Conservation (phyloP, 169 alveolate genomes). For the Cryptosporidium xiaoi region DNA sequence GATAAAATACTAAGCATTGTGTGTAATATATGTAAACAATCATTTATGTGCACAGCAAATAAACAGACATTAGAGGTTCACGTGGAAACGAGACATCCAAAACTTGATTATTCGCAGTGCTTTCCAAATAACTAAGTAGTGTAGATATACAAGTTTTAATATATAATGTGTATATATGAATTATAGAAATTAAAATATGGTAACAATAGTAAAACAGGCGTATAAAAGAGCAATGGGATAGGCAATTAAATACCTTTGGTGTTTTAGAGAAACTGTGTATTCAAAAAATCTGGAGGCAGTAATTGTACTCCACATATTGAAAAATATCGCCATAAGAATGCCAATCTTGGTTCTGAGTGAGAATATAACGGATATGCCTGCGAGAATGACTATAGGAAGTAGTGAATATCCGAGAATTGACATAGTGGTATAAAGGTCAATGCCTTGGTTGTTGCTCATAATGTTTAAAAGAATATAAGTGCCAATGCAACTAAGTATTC, state of each 20-base stretch:
- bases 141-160: not conserved
- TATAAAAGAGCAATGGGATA: constrained; percentile 84
- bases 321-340: constrained; percentile 75
- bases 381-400: constrained; percentile 82
- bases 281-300: constrained; percentile 85
- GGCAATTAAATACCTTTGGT: constrained; percentile 82
- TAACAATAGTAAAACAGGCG: constrained; percentile 78
- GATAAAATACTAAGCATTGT: constrained; percentile 81
- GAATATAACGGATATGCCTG: constrained; percentile 79
- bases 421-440: constrained; percentile 83
- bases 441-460: constrained; percentile 82
- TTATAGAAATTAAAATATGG: constrained; percentile 37
- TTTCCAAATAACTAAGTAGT: constrained; percentile 64
- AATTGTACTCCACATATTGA: constrained; percentile 80
- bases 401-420: constrained; percentile 84
- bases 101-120: constrained; percentile 81
- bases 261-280: constrained; percentile 80
- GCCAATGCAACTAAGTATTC: constrained; percentile 81
- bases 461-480: constrained; percentile 81
- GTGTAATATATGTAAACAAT: constrained; percentile 83
- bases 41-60: constrained; percentile 86
- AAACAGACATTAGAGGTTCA: constrained; percentile 83
- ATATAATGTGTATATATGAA: not conserved
- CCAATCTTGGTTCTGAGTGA: constrained; percentile 77
- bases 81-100: constrained; percentile 83